These are phyloP conservation scores for Marchantia paleacea DNA, from an alignment of 225 moss, liverwort and hornwort genomes.

Conservation along the genomic window DNA sequence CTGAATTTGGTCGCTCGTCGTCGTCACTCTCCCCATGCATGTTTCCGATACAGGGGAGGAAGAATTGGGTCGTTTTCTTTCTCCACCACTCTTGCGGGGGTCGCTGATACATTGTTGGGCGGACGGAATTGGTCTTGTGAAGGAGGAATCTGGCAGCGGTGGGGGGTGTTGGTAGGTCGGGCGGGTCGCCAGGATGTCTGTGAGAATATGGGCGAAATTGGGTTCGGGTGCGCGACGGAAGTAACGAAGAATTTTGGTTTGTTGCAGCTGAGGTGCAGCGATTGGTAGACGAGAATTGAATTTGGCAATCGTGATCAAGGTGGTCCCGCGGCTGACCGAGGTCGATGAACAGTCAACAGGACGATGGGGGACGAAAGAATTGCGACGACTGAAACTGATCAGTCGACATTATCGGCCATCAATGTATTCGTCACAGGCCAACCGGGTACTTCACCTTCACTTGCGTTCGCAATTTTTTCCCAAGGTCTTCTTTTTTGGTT, in stretches of 20 bases:
- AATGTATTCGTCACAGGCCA: constrained; percentile 89
- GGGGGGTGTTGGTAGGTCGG: not conserved
- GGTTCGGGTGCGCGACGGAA: not conserved
- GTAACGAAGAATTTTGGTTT: not conserved
- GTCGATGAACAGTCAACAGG: constrained; percentile 27
- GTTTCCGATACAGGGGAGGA: not conserved
- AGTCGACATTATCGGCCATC: constrained; percentile 60
- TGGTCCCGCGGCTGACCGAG: not conserved
- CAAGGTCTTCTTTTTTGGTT: no score
- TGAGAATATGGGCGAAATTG: not conserved
- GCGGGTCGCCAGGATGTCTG: not conserved
- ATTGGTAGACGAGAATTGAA: not conserved
- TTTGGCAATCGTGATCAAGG: not conserved
- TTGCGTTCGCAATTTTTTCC: not conserved
- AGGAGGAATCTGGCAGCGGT: constrained; percentile 1
- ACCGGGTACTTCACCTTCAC: constrained; percentile 28
- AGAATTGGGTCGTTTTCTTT: not conserved
- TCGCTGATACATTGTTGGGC: not conserved
- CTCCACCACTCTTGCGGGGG: not conserved
- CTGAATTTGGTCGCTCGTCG: not conserved
- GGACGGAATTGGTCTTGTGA: not conserved
- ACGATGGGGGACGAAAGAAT: constrained; percentile 27
- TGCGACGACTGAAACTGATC: constrained; percentile 22
- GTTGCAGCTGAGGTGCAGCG: not conserved
- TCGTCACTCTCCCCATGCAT: not conserved